Evolutionary conservation across 148 eudicot species (phyloP).

Genomic region (Amaranthus hypochondriacus): DNA sequence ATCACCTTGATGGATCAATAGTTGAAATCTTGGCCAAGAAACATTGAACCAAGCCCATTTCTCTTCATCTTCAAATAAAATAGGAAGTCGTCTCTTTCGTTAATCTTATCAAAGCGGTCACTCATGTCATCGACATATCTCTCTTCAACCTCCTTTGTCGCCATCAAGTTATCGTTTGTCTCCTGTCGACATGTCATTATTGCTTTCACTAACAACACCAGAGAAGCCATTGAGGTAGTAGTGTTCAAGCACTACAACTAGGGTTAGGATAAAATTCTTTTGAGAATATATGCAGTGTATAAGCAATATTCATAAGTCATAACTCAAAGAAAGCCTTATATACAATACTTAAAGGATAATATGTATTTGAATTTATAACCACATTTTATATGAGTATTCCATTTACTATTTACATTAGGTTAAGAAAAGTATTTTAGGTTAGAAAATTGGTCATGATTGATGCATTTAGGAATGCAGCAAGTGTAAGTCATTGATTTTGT

Average conservation of each 20-base stretch:
- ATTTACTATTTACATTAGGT: background rate
- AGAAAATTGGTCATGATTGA: background rate
- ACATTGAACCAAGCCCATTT: slow-evolving; percentile 8
- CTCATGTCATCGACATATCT: background rate
- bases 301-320: too few relatives aligned
- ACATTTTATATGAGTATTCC: slow-evolving; percentile 13
- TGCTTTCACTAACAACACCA: slow-evolving; percentile 30
- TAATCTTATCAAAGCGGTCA: background rate
- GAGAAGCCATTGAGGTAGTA: slow-evolving; percentile 26
- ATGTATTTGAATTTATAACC: background rate
- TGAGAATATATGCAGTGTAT: background rate
- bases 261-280: background rate
- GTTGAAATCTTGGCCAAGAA: slow-evolving; percentile 19
- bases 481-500: background rate
- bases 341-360: background rate
- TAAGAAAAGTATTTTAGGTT: slow-evolving; percentile 10
- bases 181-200: slow-evolving; percentile 15
- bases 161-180: slow-evolving; percentile 3
- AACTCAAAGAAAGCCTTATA: background rate
- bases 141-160: slow-evolving; percentile 3
- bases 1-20: background rate
- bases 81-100: slow-evolving; percentile 8
- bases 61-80: slow-evolving; percentile 19
- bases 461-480: background rate
- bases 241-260: background rate